Evolutionary conservation across 768 basidiomycete species (phyloP), one percentile per base, ranked within the genome.

Genomic region (Pleurotus djamor): DNA sequence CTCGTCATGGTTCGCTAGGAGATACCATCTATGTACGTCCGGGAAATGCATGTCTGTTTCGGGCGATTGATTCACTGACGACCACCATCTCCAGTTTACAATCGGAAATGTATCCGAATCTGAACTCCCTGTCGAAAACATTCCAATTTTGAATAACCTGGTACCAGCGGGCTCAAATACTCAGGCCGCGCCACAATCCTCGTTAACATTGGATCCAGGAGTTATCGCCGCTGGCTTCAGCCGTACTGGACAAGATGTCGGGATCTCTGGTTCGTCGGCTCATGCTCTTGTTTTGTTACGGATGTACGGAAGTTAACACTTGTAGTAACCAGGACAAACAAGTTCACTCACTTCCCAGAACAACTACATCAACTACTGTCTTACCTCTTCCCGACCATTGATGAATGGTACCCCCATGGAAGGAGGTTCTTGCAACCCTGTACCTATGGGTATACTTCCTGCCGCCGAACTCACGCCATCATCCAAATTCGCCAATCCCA

Each of bases 321-420:
- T 14, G 14, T 41, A 50, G 3, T 52, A 8, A 3, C n/a, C 67
- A 66, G 82, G 82, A 38, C 81, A 83, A 67, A 79, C 79, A 57
- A 71, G 80, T 4, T 84, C 82, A 4, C 68, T 80, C 52, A 82
- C 82, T 1, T 82, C 81, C 9, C 73, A 69, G 16, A 85, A 88
- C 74, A 87, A 87, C 73, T 88, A 83, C 66, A 81, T 83, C 74
- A 82, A 83, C 74, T 79, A 78, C 67, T 86, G 83, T 65, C 64
- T 75, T 38, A 76, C 74, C 9, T 69, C 71, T 6, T 69, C 74
- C 51, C 69, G 77, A 48, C 79, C 80, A 13, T 72, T 87, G 65
- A 85, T 84, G 48, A 75, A 86, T 67, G 85, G 84, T 36, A 68
- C 76, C 60, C 83, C 79, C 64, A 74, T 82, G 60, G 66, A 69